A percentile compares a stretch with the other conserved stretches of the same genome.
phyloP scores from a whole-genome alignment of 1,284 basidiomycete genomes.

The Trametes sp. region DNA sequence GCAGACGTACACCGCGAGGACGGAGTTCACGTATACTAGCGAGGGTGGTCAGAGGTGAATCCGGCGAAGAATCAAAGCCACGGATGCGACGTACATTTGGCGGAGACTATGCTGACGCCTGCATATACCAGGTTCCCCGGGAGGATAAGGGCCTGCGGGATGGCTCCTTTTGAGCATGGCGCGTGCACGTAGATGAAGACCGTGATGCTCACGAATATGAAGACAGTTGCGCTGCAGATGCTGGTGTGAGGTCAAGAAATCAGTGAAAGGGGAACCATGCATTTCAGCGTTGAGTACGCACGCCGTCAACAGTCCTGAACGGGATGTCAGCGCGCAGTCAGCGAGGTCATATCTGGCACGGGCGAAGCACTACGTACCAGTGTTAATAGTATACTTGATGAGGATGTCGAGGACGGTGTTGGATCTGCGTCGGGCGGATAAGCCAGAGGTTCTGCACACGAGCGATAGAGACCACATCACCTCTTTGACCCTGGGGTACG shows the following conservation, averaged over 20 bases:
- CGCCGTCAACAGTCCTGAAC: constrained; percentile 1
- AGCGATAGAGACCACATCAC: background rate
- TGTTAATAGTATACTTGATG: constrained; percentile 23
- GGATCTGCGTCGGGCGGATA: background rate
- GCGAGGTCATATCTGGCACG: no score
- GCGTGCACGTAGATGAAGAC: background rate
- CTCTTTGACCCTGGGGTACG: constrained; percentile 17
- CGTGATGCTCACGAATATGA: constrained; percentile 3
- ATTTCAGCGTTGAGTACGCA: background rate
- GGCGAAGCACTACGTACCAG: constrained; percentile 5
- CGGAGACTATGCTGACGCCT: constrained; percentile 15
- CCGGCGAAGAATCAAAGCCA: no score
- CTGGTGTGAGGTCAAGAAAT: background rate
- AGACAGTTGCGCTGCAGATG: background rate
- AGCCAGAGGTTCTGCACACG: background rate
- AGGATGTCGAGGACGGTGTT: constrained; percentile 9
- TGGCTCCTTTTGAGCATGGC: no score
- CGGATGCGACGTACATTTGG: constrained; percentile 10
- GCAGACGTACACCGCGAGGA: constrained; percentile 21
- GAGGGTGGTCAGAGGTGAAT: background rate
- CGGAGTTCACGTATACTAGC: constrained; percentile 24
- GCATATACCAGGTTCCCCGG: constrained; percentile 19
- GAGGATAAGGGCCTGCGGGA: constrained; percentile 16
- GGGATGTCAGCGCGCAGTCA: background rate
- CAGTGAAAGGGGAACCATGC: no score